A percentile compares a stretch with the other conserved stretches of the same genome.
These are phyloP conservation scores for Areca catechu DNA, from an alignment of 176 grass and related monocot species.

Conservation along the genomic window DNA sequence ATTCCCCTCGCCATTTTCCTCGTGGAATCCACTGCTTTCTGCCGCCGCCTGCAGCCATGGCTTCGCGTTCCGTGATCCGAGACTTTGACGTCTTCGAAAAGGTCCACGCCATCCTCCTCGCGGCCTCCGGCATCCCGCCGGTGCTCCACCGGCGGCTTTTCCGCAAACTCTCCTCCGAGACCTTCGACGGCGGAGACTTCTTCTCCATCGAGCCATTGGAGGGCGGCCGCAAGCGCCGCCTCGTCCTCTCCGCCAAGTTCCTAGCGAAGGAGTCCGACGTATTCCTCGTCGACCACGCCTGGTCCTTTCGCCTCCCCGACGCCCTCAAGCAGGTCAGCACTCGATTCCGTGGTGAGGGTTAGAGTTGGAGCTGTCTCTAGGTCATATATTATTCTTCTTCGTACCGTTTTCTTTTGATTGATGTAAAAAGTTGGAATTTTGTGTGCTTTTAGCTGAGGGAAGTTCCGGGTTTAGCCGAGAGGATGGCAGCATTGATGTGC, in stretches of 20 bases:
- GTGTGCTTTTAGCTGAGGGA: constrained; percentile 54
- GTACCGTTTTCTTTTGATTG: not conserved
- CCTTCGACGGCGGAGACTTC: constrained; percentile 73
- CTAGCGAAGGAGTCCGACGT: constrained; percentile 47
- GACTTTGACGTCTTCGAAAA: constrained; percentile 54
- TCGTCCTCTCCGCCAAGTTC: constrained; percentile 30
- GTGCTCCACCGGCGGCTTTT: constrained; percentile 54
- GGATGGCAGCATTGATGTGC: constrained; percentile 87
- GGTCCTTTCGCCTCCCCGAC: constrained; percentile 78
- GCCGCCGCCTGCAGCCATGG: constrained; percentile 5
- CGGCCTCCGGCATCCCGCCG: constrained; percentile 46
- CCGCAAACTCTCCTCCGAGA: constrained; percentile 69
- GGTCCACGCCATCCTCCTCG: constrained; percentile 65
- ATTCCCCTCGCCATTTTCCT: not conserved
- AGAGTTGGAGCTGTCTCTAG: not conserved
- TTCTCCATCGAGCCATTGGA: constrained; percentile 68
- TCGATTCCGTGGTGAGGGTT: not conserved
- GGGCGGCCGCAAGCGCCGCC: constrained; percentile 46
- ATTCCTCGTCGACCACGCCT: constrained; percentile 91
- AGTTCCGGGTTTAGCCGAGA: constrained; percentile 70
- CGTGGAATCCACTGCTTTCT: not conserved
- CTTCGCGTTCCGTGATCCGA: constrained; percentile 14
- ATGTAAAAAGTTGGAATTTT: constrained; percentile 7
- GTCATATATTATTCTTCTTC: not conserved
- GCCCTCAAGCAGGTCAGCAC: constrained; percentile 64